phyloP scores from a whole-genome alignment of 2,329 filamentous ascomycete species.

The Gremmenia infestans region DNA sequence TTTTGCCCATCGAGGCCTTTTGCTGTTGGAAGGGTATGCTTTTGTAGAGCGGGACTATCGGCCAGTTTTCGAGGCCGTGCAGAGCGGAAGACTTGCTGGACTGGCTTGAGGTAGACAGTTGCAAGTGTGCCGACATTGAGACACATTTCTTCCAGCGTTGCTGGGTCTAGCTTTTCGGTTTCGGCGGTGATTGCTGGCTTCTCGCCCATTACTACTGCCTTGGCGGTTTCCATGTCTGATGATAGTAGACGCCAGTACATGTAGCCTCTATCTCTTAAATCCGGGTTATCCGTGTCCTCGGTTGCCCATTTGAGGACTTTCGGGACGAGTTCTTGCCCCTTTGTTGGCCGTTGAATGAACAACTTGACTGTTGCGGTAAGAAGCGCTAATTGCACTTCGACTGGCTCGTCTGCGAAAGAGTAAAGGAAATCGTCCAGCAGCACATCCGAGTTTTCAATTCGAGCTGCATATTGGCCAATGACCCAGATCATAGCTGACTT shows the following conservation, averaged over 20 bases:
- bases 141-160: slow-evolving; percentile 94
- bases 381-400: slow-evolving; percentile 91
- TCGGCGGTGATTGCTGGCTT: slow-evolving; percentile 96
- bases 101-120: slow-evolving; percentile 95
- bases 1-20: slow-evolving; percentile 54
- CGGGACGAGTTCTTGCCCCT: slow-evolving; percentile 87
- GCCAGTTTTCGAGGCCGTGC: slow-evolving; percentile 74
- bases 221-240: slow-evolving; percentile 82
- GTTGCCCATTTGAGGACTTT: slow-evolving; percentile 98
- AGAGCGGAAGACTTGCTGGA: slow-evolving; percentile 91
- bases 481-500: slow-evolving; percentile 99
- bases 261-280: slow-evolving; percentile 90
- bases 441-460: slow-evolving; percentile 94
- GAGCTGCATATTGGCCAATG: slow-evolving; percentile 94
- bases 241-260: slow-evolving; percentile 99
- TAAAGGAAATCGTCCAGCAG: slow-evolving; percentile 93
- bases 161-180: slow-evolving; percentile 85
- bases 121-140: slow-evolving; percentile 93
- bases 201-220: slow-evolving; percentile 89
- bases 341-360: slow-evolving; percentile 94
- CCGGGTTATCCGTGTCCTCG: slow-evolving; percentile 98
- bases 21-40: slow-evolving; percentile 52
- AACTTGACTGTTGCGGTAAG: slow-evolving; percentile 96
- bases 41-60: slow-evolving; percentile 83
- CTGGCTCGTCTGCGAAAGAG: slow-evolving; percentile 87